Evolutionary conservation across 2,329 filamentous ascomycete genomes (phyloP), one percentile per base, ranked within the genome.

Genomic region (Alternaria incomplexa): DNA sequence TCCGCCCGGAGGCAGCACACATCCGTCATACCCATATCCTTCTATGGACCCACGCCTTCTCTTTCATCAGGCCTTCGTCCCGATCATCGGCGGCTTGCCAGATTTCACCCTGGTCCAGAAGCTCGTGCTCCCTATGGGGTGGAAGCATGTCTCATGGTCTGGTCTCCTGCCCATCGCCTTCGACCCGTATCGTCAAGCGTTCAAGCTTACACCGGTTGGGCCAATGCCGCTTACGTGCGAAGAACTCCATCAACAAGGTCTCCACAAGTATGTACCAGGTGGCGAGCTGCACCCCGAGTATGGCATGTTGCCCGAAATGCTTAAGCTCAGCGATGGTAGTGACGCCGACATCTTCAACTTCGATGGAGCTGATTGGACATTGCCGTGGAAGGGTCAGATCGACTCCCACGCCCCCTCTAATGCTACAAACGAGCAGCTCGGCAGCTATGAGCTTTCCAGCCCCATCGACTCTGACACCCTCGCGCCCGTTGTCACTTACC

Each of bases 191-290:
- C 66, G 54, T 0, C 71, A 73, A 8, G 64, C 60, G 0, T 73
- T 73, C 56, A 72, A 73, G 30, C 51, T 73, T 0, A 73, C 69
- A 1, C 71, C 69, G 0, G 51, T 71, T 1, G 71, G 71, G 1
- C 63, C 69, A 0, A 30, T 73, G 2, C 69, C 69, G 0, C 36
- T 72, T 2, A 71, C 68, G 0, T 64, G 63, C 10, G 71, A 73
- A n/a, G 71, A 73, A 25, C 36, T 71, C 0, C 66, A 67, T 0
- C 71, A 73, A 25, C 58, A 53, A 0, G 69, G 71, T 0, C 23
- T 73, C 0, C 56, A 70, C 4, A 53, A 64, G 7, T 71, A 70
- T 25, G 65, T 66, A 2, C 71, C 71, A 0, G 63, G 68, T 13
- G 69, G 71, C 2, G 56, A 63, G 3, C 9, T 61, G 0, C 68